Evolutionary conservation across 805 yeast genomes (phyloP).

Genomic region (Pichia deserticola): DNA sequence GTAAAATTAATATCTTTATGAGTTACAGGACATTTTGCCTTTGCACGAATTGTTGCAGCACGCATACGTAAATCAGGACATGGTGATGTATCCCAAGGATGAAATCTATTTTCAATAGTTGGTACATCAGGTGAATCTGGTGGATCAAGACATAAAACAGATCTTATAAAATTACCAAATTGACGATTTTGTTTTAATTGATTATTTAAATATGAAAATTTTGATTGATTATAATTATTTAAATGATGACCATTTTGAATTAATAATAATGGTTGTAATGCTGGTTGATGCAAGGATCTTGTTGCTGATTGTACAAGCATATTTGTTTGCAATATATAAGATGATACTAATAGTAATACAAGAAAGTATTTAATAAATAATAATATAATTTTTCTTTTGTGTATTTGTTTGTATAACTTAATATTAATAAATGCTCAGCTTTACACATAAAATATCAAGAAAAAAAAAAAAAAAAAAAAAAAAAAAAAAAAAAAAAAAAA

Average conservation of each 20-base stretch:
- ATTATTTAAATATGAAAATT: too few species aligned
- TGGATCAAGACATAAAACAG: slow-evolving; percentile 43
- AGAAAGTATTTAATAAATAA: too few species aligned
- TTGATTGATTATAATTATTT: too few species aligned
- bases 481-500: too few species aligned
- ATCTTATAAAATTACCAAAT: slow-evolving; percentile 29
- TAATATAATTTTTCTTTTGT: too few species aligned
- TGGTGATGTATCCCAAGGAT: slow-evolving; percentile 91
- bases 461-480: too few species aligned
- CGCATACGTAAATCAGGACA: slow-evolving; percentile 79
- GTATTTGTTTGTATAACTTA: too few species aligned
- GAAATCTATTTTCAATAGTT: slow-evolving; percentile 64
- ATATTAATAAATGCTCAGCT: too few species aligned
- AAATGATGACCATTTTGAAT: too few species aligned
- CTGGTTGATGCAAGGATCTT: neutral
- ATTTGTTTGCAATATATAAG: too few species aligned
- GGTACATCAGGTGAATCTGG: slow-evolving; percentile 62
- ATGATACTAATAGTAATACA: too few species aligned
- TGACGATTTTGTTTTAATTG: slow-evolving; percentile 10
- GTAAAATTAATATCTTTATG: slow-evolving; percentile 70
- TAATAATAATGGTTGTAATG: neutral
- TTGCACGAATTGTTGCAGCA: slow-evolving; percentile 83
- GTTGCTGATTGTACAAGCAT: neutral
- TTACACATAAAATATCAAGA: too few species aligned
- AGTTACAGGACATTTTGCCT: slow-evolving; percentile 89